Conservation (phyloP, 2,329 filamentous ascomycete species). For the Ilyonectria robusta region DNA sequence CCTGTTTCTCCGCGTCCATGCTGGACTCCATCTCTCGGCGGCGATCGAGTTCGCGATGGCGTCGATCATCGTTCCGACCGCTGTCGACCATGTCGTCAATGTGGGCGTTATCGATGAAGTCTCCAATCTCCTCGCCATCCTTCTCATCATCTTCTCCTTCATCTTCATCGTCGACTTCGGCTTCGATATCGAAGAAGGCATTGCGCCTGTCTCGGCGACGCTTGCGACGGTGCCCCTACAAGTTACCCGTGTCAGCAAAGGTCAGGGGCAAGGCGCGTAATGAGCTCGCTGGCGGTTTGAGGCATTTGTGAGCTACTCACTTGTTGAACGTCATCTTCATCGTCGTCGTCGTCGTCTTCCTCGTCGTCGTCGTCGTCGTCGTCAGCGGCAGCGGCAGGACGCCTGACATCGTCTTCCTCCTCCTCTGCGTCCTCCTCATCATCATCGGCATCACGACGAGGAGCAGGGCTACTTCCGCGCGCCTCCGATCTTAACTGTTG, state of each 20-base stretch:
- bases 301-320: conserved; percentile 51
- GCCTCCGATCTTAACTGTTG: conserved; percentile 51
- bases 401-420: conserved; percentile 56
- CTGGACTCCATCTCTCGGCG: conserved; percentile 89
- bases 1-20: conserved; percentile 94
- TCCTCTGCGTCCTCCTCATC: conserved; percentile 57
- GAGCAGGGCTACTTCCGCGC: conserved; percentile 57
- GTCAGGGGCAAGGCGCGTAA: not conserved
- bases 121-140: conserved; percentile 85
- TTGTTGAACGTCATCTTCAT: conserved; percentile 78
- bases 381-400: conserved; percentile 60
- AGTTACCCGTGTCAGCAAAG: conserved; percentile 6
- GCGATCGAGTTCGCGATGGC: conserved; percentile 94
- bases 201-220: conserved; percentile 83
- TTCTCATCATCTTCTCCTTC: conserved; percentile 91
- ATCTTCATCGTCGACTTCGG: conserved; percentile 96
- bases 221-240: conserved; percentile 80
- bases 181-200: conserved; percentile 97
- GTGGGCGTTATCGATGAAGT: conserved; percentile 90
- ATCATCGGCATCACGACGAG: conserved; percentile 48
- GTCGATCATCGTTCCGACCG: conserved; percentile 87
- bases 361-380: conserved; percentile 56
- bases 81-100: conserved; percentile 89
- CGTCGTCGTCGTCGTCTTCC: conserved; percentile 69
- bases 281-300: not conserved